A percentile compares a stretch with the other conserved stretches of the same genome.
These are phyloP conservation scores for Hippophae rhamnoides DNA, from an alignment of 306 rosid genomes.

Conservation along the genomic window DNA sequence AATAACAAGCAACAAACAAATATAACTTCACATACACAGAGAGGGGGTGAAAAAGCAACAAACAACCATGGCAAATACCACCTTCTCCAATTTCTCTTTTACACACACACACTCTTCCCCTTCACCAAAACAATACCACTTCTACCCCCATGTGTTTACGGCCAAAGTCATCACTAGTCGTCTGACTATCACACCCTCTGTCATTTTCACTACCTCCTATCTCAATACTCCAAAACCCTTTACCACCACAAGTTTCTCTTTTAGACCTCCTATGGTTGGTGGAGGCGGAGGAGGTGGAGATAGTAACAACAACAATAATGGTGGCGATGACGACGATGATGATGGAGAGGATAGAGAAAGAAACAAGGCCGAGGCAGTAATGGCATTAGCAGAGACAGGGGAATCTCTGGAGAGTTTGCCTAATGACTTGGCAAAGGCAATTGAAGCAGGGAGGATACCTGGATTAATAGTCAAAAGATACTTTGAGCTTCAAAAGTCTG, in stretches of 20 bases:
- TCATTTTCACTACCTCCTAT: constrained; percentile 7
- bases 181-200: constrained; percentile 19
- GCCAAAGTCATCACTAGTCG: not conserved
- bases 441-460: constrained; percentile 59
- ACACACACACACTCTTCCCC: constrained; percentile 23
- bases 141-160: not conserved
- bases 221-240: constrained; percentile 6
- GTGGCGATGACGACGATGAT: constrained; percentile 12
- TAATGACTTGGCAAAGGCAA: constrained; percentile 62
- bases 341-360: constrained; percentile 43
- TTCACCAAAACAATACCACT: constrained; percentile 11
- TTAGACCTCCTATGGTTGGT: constrained; percentile 10
- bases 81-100: constrained; percentile 33
- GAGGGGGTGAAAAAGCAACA: not conserved
- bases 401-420: constrained; percentile 62
- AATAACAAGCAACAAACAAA: not conserved
- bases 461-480: constrained; percentile 58
- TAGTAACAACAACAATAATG: not conserved
- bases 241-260: constrained; percentile 16
- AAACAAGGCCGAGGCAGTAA: constrained; percentile 55
- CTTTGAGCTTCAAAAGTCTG: constrained; percentile 63
- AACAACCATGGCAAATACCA: constrained; percentile 37
- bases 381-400: constrained; percentile 52
- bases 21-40: not conserved
- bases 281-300: constrained; percentile 16